A percentile compares a stretch with the other conserved stretches of the same genome.
These are phyloP conservation scores for Wickerhamiella alocasiicola DNA, from an alignment of 805 yeast genomes.

Conservation along the genomic window DNA sequence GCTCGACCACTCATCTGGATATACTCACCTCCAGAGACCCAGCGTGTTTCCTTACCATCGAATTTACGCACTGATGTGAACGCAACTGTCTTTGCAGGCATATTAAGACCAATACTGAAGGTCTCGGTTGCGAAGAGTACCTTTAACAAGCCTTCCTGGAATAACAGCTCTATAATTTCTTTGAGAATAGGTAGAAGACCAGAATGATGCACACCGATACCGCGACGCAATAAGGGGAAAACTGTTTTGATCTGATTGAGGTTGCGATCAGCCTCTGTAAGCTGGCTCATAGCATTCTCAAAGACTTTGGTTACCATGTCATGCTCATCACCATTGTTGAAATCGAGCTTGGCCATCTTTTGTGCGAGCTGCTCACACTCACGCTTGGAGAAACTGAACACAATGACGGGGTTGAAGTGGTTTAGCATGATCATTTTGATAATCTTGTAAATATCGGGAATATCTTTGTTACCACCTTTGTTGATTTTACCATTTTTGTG, in stretches of 20 bases:
- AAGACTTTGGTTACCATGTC: slow-evolving; percentile 82
- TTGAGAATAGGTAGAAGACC: slow-evolving; percentile 87
- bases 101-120: slow-evolving; percentile 92
- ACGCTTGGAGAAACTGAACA: slow-evolving; percentile 92
- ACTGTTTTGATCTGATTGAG: slow-evolving; percentile 91
- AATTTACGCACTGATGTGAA: slow-evolving; percentile 95
- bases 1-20: slow-evolving; percentile 99
- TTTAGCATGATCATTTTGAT: slow-evolving; percentile 97
- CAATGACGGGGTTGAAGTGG: slow-evolving; percentile 94
- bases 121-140: slow-evolving; percentile 97
- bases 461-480: slow-evolving; percentile 79
- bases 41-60: slow-evolving; percentile 95
- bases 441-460: slow-evolving; percentile 89
- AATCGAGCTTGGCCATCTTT: slow-evolving; percentile 91
- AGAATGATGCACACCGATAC: slow-evolving; percentile 97
- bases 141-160: slow-evolving; percentile 91
- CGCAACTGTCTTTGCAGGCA: slow-evolving; percentile 99
- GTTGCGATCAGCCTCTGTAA: slow-evolving; percentile 84
- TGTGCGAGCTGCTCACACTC: slow-evolving; percentile 92
- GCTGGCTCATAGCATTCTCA: slow-evolving; percentile 72
- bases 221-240: slow-evolving; percentile 77
- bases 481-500: slow-evolving; percentile 70
- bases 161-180: slow-evolving; percentile 88
- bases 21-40: slow-evolving; percentile 99
- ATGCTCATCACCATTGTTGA: slow-evolving; percentile 88